Conservation (phyloP, 2,329 filamentous ascomycete species). For the Phoma herbarum region DNA sequence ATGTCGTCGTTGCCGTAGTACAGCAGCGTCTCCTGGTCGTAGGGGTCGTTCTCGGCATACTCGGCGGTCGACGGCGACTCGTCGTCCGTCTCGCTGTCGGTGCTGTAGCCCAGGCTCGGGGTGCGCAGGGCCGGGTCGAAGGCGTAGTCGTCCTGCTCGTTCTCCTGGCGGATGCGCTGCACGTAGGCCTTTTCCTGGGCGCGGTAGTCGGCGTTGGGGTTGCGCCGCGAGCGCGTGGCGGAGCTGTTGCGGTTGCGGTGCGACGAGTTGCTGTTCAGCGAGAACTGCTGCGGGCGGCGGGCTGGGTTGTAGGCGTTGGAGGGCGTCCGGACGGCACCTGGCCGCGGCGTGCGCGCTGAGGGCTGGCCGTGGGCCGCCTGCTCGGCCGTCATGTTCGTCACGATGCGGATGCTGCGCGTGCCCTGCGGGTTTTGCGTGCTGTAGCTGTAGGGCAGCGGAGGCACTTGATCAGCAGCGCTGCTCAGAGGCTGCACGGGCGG, state of each 20-base stretch:
- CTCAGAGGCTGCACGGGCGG: conserved; percentile 49
- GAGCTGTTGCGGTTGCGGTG: conserved; percentile 66
- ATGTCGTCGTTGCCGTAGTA: conserved; percentile 92
- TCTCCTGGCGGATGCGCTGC: conserved; percentile 85
- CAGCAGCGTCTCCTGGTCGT: conserved; percentile 90
- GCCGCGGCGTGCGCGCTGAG: conserved; percentile 45
- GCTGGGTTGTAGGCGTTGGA: conserved; percentile 61
- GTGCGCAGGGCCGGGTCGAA: conserved; percentile 73
- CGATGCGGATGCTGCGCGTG: conserved; percentile 38
- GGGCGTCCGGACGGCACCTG: conserved; percentile 56
- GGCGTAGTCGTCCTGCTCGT: conserved; percentile 69
- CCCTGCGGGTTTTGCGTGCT: conserved; percentile 39
- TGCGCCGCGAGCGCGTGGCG: conserved; percentile 63
- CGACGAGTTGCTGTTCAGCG: conserved; percentile 50
- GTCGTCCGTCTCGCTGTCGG: conserved; percentile 86
- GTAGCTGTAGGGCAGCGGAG: conserved; percentile 26
- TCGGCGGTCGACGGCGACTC: conserved; percentile 88
- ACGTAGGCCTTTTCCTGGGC: conserved; percentile 96
- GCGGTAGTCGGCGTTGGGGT: conserved; percentile 76
- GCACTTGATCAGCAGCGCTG: conserved; percentile 21
- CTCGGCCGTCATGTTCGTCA: conserved; percentile 40
- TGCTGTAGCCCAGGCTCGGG: conserved; percentile 71
- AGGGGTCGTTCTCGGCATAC: conserved; percentile 81
- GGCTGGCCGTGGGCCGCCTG: too few species aligned
- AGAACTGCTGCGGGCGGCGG: conserved; percentile 59